Evolutionary conservation across 345 rosid species (phyloP).

Genomic region (Citrus maxima): DNA sequence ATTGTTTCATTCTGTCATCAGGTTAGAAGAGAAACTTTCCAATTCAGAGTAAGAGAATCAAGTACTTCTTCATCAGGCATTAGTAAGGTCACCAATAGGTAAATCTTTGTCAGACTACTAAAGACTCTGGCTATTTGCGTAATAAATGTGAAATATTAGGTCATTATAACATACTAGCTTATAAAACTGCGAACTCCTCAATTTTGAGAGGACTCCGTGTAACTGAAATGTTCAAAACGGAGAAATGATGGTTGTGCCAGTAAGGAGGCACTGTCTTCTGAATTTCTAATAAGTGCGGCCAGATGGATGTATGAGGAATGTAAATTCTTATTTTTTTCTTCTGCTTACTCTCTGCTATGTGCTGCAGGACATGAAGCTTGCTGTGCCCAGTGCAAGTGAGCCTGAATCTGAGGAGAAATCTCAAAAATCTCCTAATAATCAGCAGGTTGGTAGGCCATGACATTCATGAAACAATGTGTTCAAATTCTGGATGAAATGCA

Average conservation of each 20-base stretch:
- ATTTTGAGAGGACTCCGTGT: conserved; percentile 83
- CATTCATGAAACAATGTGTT: not conserved
- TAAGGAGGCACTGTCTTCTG: conserved; percentile 29
- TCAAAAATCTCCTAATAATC: conserved; percentile 89
- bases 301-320: not conserved
- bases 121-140: conserved; percentile 73
- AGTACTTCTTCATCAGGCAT: conserved; percentile 64
- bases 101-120: conserved; percentile 64
- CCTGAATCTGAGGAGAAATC: conserved; percentile 97
- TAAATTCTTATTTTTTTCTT: conserved; percentile 9
- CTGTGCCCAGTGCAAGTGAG: conserved; percentile 55
- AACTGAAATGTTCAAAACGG: conserved; percentile 70
- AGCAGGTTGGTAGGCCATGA: conserved; percentile 54
- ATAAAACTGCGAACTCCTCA: conserved; percentile 11
- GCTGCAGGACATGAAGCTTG: conserved; percentile 57
- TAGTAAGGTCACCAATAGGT: conserved; percentile 54
- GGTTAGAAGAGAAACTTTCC: conserved; percentile 48
- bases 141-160: conserved; percentile 9
- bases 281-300: not conserved
- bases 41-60: conserved; percentile 70
- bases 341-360: conserved; percentile 13
- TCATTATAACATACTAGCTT: conserved; percentile 8
- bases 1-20: conserved; percentile 12
- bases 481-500: not conserved
- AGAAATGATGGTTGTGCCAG: conserved; percentile 55